A percentile compares a stretch with the other conserved stretches of the same genome.
These are phyloP conservation scores for Xerocomellus dryophilus DNA, from an alignment of 768 basidiomycete genomes.

Conservation along the genomic window DNA sequence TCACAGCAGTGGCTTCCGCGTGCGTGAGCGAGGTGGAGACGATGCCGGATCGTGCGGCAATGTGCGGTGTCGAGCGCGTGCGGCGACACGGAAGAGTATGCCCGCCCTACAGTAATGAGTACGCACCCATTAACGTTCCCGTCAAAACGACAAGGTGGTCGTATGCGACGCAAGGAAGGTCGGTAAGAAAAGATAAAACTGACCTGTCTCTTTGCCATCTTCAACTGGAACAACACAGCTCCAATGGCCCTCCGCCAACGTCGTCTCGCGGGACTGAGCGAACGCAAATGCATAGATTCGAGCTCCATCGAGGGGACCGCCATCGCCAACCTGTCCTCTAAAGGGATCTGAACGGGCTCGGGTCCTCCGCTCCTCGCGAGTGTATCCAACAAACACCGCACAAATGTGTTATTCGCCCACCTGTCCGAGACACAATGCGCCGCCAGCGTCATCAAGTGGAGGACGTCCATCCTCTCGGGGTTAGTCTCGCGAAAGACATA, in stretches of 20 bases:
- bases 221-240: slow-evolving; percentile 34
- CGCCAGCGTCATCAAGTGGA: slow-evolving; percentile 43
- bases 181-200: not conserved
- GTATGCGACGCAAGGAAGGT: not conserved
- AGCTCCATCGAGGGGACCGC: slow-evolving; percentile 39
- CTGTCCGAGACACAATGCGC: slow-evolving; percentile 54
- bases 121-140: not conserved
- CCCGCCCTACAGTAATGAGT: slow-evolving; percentile 42
- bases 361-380: slow-evolving; percentile 20
- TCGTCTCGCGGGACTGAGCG: slow-evolving; percentile 34
- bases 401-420: slow-evolving; percentile 39
- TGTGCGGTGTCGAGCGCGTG: slow-evolving; percentile 34
- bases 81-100: slow-evolving; percentile 49
- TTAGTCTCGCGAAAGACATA: slow-evolving; percentile 38
- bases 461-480: slow-evolving; percentile 30
- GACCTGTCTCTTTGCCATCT: slow-evolving; percentile 37
- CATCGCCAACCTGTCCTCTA: slow-evolving; percentile 42
- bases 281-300: slow-evolving; percentile 27
- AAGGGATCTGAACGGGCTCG: slow-evolving; percentile 16
- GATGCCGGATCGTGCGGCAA: slow-evolving; percentile 36
- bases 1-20: slow-evolving; percentile 32
- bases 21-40: slow-evolving; percentile 24
- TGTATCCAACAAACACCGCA: slow-evolving; percentile 45
- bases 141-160: not conserved
- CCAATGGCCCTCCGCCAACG: slow-evolving; percentile 49